These are phyloP conservation scores for Rutstroemia sp. DNA, from an alignment of 2,329 filamentous ascomycete genomes.

Conservation along the genomic window DNA sequence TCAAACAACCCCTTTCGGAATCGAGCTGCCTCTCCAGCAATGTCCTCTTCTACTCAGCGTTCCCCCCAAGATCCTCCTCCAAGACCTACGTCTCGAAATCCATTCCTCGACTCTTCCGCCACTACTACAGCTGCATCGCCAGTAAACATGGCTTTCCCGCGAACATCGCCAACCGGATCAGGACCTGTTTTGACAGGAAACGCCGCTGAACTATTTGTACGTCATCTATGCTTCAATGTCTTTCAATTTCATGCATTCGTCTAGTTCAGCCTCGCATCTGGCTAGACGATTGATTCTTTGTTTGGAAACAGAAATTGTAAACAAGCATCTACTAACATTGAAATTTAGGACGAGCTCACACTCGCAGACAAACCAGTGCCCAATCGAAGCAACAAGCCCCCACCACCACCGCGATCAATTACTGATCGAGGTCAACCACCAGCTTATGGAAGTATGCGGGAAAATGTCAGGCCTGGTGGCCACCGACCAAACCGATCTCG, in stretches of 20 bases:
- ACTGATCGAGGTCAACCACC: conserved; percentile 42
- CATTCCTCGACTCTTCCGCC: conserved; percentile 57
- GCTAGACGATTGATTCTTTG: not conserved
- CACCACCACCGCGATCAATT: conserved; percentile 28
- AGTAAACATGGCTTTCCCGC: conserved; percentile 42
- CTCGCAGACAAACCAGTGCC: conserved; percentile 51
- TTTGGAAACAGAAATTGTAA: not conserved
- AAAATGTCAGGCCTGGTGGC: conserved; percentile 18
- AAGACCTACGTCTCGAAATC: conserved; percentile 64
- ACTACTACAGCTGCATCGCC: conserved; percentile 28
- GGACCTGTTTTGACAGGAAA: conserved; percentile 38
- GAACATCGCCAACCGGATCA: conserved; percentile 33
- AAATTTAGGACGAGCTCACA: conserved; percentile 55
- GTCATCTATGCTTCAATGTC: conserved; percentile 32
- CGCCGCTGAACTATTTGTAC: conserved; percentile 70
- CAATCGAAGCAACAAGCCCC: conserved; percentile 28
- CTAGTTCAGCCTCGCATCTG: not conserved
- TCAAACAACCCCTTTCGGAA: conserved; percentile 79
- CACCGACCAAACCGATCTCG: conserved; percentile 60
- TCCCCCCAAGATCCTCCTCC: conserved; percentile 51
- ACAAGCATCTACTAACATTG: conserved; percentile 23
- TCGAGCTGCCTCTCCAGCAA: conserved; percentile 55
- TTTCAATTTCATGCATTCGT: not conserved
- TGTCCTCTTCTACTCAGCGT: conserved; percentile 34
- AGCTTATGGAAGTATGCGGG: not conserved